Evolutionary conservation across 805 yeast genomes (phyloP), one percentile per base, ranked within the genome.

Genomic region (Cyberlindnera maritima): DNA sequence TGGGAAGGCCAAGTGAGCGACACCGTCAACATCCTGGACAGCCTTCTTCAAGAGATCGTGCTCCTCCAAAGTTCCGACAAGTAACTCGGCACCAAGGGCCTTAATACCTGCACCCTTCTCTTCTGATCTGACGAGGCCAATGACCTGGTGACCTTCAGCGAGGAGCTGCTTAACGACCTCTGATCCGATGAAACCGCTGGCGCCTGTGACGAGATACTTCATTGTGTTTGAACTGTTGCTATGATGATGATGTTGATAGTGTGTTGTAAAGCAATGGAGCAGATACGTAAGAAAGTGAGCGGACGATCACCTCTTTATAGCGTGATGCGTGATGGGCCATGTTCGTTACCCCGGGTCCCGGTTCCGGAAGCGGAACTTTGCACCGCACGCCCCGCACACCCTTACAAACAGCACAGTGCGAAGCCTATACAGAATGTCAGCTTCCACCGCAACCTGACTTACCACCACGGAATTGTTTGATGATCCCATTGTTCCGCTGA

Each of bases 181-280:
- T 0, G 57, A 29, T 2, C 72, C 73, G 34, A 67, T 52, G 43
- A 57, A 67, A 0, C 72, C 71, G 12, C 67, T 50, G 28, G 55
- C 71, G 29, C 72, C 71, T 17, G 72, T 67, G 34, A 68, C 59
- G 53, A 67, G 65, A 7, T 58, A 56, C 45, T 61, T 66, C 62
- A 26, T 42, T 26, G 18, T 35, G 26, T 12, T 7, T 28, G 13
- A 7, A 13, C 11, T 28, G 31, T 28, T 28, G 7, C 5, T 28
- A 4, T 28, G 31, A 11, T 28, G n/a, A n/a, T n/a, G n/a, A n/a
- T 21, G 25, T 21, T 21, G 25, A 21, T 21, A 21, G n/a, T n/a
- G n/a, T n/a, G n/a, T n/a, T n/a, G n/a, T n/a, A n/a, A n/a, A n/a
- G n/a, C n/a, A n/a, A n/a, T n/a, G n/a, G n/a, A n/a, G n/a, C n/a